Base-by-base conservation (phyloP, 1,284 basidiomycete genomes). In the Pyrrhoderma noxium region DNA sequence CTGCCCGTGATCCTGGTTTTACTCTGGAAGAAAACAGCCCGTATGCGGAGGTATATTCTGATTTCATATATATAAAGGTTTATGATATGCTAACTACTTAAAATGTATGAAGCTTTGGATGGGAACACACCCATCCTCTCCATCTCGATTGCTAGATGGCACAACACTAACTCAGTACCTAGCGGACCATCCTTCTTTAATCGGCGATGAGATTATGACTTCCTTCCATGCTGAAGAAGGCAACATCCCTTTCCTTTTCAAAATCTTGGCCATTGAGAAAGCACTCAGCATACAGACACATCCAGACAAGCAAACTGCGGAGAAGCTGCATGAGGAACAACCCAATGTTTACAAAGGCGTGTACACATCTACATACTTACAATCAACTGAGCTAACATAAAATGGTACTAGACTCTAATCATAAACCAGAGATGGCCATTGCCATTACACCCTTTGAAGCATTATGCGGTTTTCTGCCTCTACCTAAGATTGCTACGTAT, bases 361-460 rank as follows among this genome's bases (percentile, higher is more conserved):
- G 74, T 62, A 0, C 39, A 42, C 21, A 19, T 43, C 38, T 7
- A 22, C n/a, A 40, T 40, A 5, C 16, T 40, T n/a, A 18, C n/a
- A 11, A 9, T 11, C 35, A 37, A 11, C 9, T 37, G 16, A 37
- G 35, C 16, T 37, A 9, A 37, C 35, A 11, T 16, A 37, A 37
- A 11, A 16, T 16, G 35, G 16, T 21, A 34, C 3, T 18, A 91
- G 92, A 97, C 67, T 77, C 82, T 11, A 96, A 96, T 62, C 93
- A 96, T 63, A 97, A 97, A 69, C 96, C 96, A 2, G 96, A 99
- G 67, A 96, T 99, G 92, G 93, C 94, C 9, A 79, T 99, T 47
- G 96, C 96, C 1, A 69, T 99, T 51, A 94, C 93, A 0, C 80
- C 85, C 5, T 99, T 99, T 73, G 75, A 76, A 36, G 96, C 91